Percentiles rank a stretch among this genome's conserved stretches.
Evolutionary conservation across 2,329 filamentous ascomycete species (phyloP).

Genomic region (Talaromyces atroroseus): DNA sequence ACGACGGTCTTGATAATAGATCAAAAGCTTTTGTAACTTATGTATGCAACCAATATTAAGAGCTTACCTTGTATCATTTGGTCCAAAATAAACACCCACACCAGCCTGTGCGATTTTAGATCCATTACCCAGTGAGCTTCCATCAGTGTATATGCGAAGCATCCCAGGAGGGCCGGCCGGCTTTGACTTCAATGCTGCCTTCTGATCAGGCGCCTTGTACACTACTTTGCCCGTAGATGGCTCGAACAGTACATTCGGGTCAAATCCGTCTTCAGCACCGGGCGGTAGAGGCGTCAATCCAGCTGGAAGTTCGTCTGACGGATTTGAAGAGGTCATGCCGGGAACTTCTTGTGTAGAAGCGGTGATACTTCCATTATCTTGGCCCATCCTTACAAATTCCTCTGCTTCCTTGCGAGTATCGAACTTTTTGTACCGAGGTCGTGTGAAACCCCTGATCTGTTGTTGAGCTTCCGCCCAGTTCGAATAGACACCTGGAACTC

Average conservation of each 20-base stretch:
- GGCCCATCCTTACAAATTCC: slow-evolving; percentile 58
- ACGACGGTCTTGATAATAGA: neutral
- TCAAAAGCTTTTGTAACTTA: neutral
- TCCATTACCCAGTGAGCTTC: slow-evolving; percentile 57
- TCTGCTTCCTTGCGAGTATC: slow-evolving; percentile 66
- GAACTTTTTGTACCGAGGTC: slow-evolving; percentile 65
- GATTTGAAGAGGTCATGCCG: slow-evolving; percentile 36
- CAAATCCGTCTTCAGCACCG: slow-evolving; percentile 57
- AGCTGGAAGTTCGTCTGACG: slow-evolving; percentile 44
- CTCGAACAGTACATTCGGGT: slow-evolving; percentile 53
- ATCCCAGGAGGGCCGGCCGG: slow-evolving; percentile 43
- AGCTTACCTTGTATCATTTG: slow-evolving; percentile 50
- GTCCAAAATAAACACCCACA: slow-evolving; percentile 61
- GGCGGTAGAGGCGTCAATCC: slow-evolving; percentile 52
- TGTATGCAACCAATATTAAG: neutral
- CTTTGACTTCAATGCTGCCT: slow-evolving; percentile 42
- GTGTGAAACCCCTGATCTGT: slow-evolving; percentile 69
- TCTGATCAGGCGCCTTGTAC: slow-evolving; percentile 51
- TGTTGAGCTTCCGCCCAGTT: slow-evolving; percentile 65
- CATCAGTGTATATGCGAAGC: slow-evolving; percentile 59
- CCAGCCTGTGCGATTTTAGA: slow-evolving; percentile 51
- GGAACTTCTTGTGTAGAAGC: slow-evolving; percentile 26
- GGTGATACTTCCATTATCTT: slow-evolving; percentile 5
- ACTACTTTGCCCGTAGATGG: slow-evolving; percentile 49
- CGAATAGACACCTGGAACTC: slow-evolving; percentile 57